Percentiles rank a stretch among this genome's conserved stretches.
phyloP scores from a whole-genome alignment of 2,329 filamentous ascomycete species.

The Aureobasidium sp. region DNA sequence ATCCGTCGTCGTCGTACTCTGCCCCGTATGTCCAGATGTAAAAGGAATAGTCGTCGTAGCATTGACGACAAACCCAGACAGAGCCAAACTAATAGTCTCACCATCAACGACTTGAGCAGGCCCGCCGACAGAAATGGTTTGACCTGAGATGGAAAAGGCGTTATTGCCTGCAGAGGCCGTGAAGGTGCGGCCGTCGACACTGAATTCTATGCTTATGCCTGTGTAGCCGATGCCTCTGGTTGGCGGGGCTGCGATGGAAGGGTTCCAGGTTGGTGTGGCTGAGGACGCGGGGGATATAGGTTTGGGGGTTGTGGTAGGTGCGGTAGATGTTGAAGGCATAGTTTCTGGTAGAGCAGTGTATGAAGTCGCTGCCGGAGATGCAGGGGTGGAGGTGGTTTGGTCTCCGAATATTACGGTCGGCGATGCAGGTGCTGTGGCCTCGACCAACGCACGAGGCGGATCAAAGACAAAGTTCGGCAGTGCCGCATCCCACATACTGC shows the following conservation, averaged over 20 bases:
- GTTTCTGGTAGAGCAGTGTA: conserved; percentile 10
- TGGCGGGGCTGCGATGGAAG: background rate
- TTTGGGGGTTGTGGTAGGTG: background rate
- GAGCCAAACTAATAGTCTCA: conserved; percentile 11
- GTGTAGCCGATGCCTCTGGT: conserved; percentile 3
- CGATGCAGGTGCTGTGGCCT: background rate
- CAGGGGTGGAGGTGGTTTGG: background rate
- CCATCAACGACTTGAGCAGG: conserved; percentile 2
- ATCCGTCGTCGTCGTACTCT: background rate
- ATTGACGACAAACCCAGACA: conserved; percentile 8
- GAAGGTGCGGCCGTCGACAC: background rate
- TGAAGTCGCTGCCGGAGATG: conserved; percentile 9
- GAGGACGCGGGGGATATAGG: background rate
- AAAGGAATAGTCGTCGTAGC: conserved; percentile 8
- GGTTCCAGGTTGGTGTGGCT: background rate
- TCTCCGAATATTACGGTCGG: background rate
- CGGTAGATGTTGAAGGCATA: background rate
- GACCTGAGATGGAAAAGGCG: conserved; percentile 5
- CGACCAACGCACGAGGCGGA: conserved; percentile 21
- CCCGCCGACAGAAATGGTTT: conserved; percentile 8
- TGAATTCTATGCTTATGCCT: conserved; percentile 1
- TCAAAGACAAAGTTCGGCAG: conserved; percentile 22
- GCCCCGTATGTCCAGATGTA: background rate
- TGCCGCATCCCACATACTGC: conserved; percentile 19
- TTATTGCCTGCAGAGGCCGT: conserved; percentile 9